phyloP scores from a whole-genome alignment of 208 protist species.

The Trypanosoma rangeli region DNA sequence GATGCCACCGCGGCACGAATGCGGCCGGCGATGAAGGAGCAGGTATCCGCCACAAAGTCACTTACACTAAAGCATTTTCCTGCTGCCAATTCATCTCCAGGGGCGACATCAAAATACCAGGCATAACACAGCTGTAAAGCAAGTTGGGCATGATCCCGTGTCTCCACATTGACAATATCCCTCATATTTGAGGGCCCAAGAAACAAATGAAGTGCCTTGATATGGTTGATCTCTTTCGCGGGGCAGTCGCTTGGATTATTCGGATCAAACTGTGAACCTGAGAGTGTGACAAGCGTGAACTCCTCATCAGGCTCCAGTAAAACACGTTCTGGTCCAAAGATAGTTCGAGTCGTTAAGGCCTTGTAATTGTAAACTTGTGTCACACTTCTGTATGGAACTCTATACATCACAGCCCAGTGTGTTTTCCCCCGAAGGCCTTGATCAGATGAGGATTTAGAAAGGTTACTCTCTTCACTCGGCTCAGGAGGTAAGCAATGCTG shows the following conservation, averaged over 20 bases:
- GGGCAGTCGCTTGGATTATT: conserved; percentile 73
- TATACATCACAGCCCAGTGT: conserved; percentile 90
- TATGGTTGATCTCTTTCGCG: conserved; percentile 65
- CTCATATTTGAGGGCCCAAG: conserved; percentile 95
- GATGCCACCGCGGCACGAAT: conserved; percentile 78
- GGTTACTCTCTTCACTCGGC: background rate
- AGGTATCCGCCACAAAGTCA: conserved; percentile 87
- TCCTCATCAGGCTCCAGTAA: conserved; percentile 84
- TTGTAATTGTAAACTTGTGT: conserved; percentile 97
- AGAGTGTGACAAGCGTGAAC: conserved; percentile 85
- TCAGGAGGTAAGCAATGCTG: conserved; percentile 27
- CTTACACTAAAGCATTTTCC: conserved; percentile 74
- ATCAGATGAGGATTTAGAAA: background rate
- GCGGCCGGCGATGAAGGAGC: conserved; percentile 82
- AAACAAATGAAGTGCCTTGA: conserved; percentile 83
- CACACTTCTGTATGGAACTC: conserved; percentile 92
- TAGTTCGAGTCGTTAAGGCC: conserved; percentile 75
- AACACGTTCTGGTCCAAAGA: conserved; percentile 83
- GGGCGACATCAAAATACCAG: conserved; percentile 85
- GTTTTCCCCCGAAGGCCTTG: conserved; percentile 42
- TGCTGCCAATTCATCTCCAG: conserved; percentile 51
- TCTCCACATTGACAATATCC: conserved; percentile 92
- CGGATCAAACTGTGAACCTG: conserved; percentile 85
- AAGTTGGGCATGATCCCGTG: conserved; percentile 87
- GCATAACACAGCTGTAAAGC: conserved; percentile 87